These are phyloP conservation scores for Oldenlandia corymbosa DNA, from an alignment of 257 asterid species.

Conservation along the genomic window DNA sequence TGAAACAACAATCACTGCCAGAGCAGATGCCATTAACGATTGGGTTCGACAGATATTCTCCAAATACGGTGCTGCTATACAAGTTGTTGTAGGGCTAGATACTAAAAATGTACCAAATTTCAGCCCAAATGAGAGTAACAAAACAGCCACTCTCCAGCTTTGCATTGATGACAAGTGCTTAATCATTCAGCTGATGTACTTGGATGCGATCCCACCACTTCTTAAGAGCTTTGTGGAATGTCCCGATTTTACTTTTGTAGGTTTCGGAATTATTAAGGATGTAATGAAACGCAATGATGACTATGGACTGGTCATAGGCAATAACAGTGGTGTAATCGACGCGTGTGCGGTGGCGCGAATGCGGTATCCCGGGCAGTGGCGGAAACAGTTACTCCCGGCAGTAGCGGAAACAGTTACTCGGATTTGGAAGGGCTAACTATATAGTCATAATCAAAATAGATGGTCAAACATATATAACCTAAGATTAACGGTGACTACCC, in stretches of 20 bases:
- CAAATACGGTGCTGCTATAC: background rate
- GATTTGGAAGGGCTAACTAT: too few relatives aligned
- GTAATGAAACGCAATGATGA: slow-evolving; percentile 15
- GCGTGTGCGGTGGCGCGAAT: too few relatives aligned
- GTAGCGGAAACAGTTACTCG: too few relatives aligned
- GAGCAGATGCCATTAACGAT: too few relatives aligned
- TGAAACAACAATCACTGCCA: background rate
- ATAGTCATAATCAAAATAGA: too few relatives aligned
- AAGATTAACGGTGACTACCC: too few relatives aligned
- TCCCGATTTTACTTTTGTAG: slow-evolving; percentile 18
- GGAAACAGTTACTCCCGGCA: too few relatives aligned
- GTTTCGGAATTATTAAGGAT: slow-evolving; percentile 22
- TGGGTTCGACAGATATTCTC: background rate
- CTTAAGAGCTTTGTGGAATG: slow-evolving; percentile 7
- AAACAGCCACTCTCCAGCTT: slow-evolving; percentile 13
- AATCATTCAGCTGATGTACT: slow-evolving; percentile 15
- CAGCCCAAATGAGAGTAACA: slow-evolving; percentile 6
- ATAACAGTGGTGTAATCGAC: too few relatives aligned
- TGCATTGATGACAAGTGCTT: slow-evolving; percentile 19
- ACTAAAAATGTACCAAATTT: slow-evolving; percentile 2
- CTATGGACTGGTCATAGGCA: slow-evolving; percentile 14
- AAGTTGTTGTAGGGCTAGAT: slow-evolving; percentile 16
- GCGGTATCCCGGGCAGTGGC: too few relatives aligned
- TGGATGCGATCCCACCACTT: slow-evolving; percentile 20
- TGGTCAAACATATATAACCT: too few relatives aligned